phyloP scores from a whole-genome alignment of 257 asterid genomes.

The Capsicum baccatum region DNA sequence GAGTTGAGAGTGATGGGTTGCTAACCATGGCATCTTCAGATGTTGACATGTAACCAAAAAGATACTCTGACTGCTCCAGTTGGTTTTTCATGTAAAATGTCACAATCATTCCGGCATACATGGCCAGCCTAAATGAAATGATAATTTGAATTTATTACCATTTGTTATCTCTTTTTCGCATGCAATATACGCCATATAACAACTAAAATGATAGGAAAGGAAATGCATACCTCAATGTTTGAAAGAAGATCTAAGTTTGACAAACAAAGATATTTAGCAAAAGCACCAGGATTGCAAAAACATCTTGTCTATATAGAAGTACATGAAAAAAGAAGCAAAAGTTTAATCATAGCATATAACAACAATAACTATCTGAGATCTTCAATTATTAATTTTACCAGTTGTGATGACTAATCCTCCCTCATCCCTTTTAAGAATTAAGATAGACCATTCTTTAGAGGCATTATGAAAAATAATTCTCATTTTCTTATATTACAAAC shows the following conservation, averaged over 20 bases:
- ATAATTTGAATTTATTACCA: neutral
- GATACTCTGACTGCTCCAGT: constrained; percentile 97
- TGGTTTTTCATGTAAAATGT: constrained; percentile 83
- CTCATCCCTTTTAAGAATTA: neutral
- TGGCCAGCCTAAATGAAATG: constrained; percentile 73
- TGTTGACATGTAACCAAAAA: constrained; percentile 94
- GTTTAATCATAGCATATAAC: constrained; percentile 21
- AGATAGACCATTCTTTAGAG: neutral
- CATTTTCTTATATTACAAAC: neutral
- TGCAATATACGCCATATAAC: neutral
- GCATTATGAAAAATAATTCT: neutral
- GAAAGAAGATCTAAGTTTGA: constrained; percentile 84
- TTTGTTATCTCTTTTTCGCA: neutral
- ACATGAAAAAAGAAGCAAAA: constrained; percentile 28
- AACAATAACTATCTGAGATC: neutral
- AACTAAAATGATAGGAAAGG: constrained; percentile 26
- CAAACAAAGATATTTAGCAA: constrained; percentile 92
- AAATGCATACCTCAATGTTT: constrained; percentile 74
- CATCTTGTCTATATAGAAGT: constrained; percentile 83
- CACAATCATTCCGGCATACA: constrained; percentile 95
- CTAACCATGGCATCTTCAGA: constrained; percentile 88
- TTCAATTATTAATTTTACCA: neutral
- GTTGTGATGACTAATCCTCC: constrained; percentile 21
- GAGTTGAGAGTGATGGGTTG: neutral
- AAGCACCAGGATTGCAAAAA: constrained; percentile 99